These are phyloP conservation scores for Pyrenula massariospora DNA, from an alignment of 495 filamentous ascomycete species.

Conservation along the genomic window DNA sequence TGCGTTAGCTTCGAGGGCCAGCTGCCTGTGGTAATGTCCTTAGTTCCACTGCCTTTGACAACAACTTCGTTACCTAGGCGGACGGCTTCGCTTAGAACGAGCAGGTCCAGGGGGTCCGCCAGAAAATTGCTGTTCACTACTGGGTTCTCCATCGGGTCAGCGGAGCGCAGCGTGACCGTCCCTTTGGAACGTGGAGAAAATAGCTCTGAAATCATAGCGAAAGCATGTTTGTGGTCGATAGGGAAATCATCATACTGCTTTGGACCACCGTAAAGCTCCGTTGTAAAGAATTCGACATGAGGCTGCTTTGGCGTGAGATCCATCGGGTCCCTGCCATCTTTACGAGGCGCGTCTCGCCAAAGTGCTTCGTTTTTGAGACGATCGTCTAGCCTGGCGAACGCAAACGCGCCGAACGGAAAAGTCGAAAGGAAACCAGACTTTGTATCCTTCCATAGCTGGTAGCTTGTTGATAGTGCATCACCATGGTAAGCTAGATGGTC, in stretches of 20 bases:
- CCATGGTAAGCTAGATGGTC: constrained; percentile 27
- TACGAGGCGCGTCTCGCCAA: constrained; percentile 26
- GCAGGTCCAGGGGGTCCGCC: constrained; percentile 31
- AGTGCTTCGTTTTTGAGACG: constrained; percentile 30
- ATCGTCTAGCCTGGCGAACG: constrained; percentile 37
- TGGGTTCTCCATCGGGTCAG: constrained; percentile 25
- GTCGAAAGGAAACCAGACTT: constrained; percentile 36
- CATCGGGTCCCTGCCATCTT: constrained; percentile 38
- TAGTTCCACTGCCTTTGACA: constrained; percentile 37
- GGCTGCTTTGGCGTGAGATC: constrained; percentile 34
- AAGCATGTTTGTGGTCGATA: constrained; percentile 26
- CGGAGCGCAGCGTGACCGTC: constrained; percentile 22
- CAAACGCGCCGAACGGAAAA: constrained; percentile 43
- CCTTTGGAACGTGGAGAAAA: constrained; percentile 21
- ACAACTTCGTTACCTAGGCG: constrained; percentile 42
- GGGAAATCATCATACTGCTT: constrained; percentile 36
- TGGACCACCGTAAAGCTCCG: constrained; percentile 40
- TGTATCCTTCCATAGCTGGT: constrained; percentile 33
- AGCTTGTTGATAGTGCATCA: constrained; percentile 21
- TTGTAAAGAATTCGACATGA: constrained; percentile 39
- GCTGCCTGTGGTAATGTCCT: constrained; percentile 42
- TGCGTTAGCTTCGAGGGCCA: constrained; percentile 35
- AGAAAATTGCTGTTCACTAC: constrained; percentile 40
- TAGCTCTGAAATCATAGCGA: constrained; percentile 19
- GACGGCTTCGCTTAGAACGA: constrained; percentile 36